Conservation (phyloP, 1,284 basidiomycete species). For the Ganoderma meredithae region DNA sequence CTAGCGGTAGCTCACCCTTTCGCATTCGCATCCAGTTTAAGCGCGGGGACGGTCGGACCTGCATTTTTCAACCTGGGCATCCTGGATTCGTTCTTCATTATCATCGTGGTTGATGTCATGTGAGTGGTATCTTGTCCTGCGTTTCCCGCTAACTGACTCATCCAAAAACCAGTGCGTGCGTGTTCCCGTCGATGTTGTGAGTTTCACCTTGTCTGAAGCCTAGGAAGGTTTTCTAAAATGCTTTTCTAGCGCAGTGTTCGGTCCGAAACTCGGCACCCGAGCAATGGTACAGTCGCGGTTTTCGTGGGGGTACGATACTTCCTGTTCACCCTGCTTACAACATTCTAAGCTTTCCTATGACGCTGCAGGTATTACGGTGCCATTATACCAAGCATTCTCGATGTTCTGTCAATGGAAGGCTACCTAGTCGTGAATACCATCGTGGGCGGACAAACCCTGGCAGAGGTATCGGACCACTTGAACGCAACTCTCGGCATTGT, state of each 20-base stretch:
- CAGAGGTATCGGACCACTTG: slow-evolving; percentile 60
- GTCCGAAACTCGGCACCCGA: slow-evolving; percentile 66
- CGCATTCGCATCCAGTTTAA: slow-evolving; percentile 44
- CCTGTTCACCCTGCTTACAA: not conserved
- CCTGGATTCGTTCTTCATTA: slow-evolving; percentile 57
- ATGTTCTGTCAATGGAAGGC: slow-evolving; percentile 69
- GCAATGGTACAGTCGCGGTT: slow-evolving; percentile 71
- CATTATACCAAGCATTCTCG: slow-evolving; percentile 69
- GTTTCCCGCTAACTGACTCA: slow-evolving; percentile 16
- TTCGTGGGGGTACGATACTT: slow-evolving; percentile 52
- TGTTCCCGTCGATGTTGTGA: slow-evolving; percentile 61
- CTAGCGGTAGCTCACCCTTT: not conserved
- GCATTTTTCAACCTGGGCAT: slow-evolving; percentile 64
- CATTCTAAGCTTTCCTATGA: not conserved
- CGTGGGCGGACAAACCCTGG: slow-evolving; percentile 77
- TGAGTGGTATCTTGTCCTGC: slow-evolving; percentile 41
- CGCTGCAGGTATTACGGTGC: slow-evolving; percentile 65
- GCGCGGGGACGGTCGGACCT: slow-evolving; percentile 65
- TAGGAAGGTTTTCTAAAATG: not conserved
- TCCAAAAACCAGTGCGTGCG: slow-evolving; percentile 31
- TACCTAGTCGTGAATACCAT: slow-evolving; percentile 79
- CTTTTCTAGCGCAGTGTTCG: slow-evolving; percentile 54
- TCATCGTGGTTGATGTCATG: slow-evolving; percentile 63
- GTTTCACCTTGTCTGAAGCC: slow-evolving; percentile 31
- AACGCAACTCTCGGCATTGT: slow-evolving; percentile 75